phyloP scores from a whole-genome alignment of 176 grass and related monocot species.

The Thinopyrum elongatum region DNA sequence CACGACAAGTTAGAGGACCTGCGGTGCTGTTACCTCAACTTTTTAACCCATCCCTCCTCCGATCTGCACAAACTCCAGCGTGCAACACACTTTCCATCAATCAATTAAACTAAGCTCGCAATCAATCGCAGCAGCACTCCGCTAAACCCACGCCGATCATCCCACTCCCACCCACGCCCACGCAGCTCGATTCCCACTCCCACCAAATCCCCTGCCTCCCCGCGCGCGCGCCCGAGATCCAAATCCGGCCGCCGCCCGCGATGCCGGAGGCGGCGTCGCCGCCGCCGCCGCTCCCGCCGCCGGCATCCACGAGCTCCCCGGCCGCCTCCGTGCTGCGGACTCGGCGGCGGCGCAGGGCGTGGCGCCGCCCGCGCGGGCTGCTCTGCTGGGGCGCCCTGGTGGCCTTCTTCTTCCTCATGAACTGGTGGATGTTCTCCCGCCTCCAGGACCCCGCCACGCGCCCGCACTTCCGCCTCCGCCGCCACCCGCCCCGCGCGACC shows the following conservation, averaged over 20 bases:
- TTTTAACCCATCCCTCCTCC: not conserved
- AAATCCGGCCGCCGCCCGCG: conserved; percentile 5
- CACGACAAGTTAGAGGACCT: no score
- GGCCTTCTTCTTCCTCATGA: conserved; percentile 96
- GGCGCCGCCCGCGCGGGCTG: conserved; percentile 54
- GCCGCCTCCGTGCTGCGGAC: conserved; percentile 17
- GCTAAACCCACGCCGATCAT: conserved; percentile 28
- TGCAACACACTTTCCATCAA: not conserved
- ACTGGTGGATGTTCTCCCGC: conserved; percentile 99
- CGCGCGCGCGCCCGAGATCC: conserved; percentile 9
- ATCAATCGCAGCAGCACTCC: conserved; percentile 1
- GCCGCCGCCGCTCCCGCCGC: conserved; percentile 19
- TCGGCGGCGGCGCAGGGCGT: conserved; percentile 43
- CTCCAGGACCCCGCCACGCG: conserved; percentile 70
- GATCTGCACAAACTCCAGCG: not conserved
- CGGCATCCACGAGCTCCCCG: conserved; percentile 17
- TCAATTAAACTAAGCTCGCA: conserved; percentile 23
- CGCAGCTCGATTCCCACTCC: conserved; percentile 8
- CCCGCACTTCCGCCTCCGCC: conserved; percentile 39
- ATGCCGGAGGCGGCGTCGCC: conserved; percentile 8
- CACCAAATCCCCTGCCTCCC: not conserved
- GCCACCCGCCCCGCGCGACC: conserved; percentile 14
- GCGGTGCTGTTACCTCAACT: no score
- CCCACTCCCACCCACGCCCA: not conserved
- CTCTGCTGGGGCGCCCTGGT: conserved; percentile 66